Base-by-base conservation (phyloP, 2,329 filamentous ascomycete species). In the Alternaria solani region DNA sequence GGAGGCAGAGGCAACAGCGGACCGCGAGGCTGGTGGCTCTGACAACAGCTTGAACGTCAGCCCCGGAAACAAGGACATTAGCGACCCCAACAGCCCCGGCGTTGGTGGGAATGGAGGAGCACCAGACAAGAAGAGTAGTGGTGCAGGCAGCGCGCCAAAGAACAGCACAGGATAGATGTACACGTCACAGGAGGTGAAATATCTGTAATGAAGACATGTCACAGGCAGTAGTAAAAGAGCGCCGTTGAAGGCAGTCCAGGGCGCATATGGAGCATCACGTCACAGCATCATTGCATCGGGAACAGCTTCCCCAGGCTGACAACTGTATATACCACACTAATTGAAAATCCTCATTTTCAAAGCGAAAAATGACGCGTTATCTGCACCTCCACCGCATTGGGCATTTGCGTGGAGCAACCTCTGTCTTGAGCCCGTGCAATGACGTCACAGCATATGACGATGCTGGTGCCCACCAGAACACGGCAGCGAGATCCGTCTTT, bases 41-140 rank as follows among this genome's bases (percentile, higher is more conserved):
- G 57, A 61, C 12, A 72, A 73, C 55, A 62, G 87, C 6, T 69
- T 90, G 43, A 82, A 89, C 47, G 84, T 86, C 25, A 88, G 85
- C 65, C 86, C 87, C 0, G 87, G 85, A 20, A 90, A 91, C 72
- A 80, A 77, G 47, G 84, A 87, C 1, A 80, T 89, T 18, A 87
- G 84, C 66, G 73, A 84, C 65, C 81, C 81, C 61, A 81, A 83
- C 42, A 78, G 64, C 38, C 63, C 62, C 73, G 42, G 70, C 61
- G 65, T 79, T 67, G 59, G 76, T 67, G 65, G 85, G 74, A 73
- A 74, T 69, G 55, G 78, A 73, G 63, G 81, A 75, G 68, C 68
- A 16, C 70, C 70, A 18, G 71, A 71, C 34, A 70, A 64, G 57
- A 71, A 67, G 63, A 67, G 65, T 57, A 80, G 74, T 61, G 77